Evolutionary conservation across 2,329 filamentous ascomycete genomes (phyloP), one percentile per base, ranked within the genome.

Genomic region (Raffaelea albimanens): DNA sequence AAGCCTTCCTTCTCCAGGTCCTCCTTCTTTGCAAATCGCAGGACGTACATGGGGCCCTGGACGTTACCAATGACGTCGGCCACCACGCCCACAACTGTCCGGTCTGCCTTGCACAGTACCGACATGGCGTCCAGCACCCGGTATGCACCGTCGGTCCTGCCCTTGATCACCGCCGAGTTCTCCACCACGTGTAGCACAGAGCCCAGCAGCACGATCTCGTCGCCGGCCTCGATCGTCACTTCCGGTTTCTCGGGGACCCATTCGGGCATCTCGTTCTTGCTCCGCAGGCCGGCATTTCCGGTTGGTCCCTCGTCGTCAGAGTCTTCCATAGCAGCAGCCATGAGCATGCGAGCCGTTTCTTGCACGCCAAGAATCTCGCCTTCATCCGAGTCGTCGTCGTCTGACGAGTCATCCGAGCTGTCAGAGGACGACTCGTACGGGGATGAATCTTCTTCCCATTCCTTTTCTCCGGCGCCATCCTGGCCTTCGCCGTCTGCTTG

Each of bases 21-120:
- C 7, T 80, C 76, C 1, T 77, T 69, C 43, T 77, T 82, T 16
- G 76, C 73, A 61, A 94, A 95, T 34, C 80, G 77, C 10, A 96
- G 78, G 1, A 85, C 85, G 67, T 97, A 98, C 56, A 90, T 72
- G 9, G 93, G 93, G 56, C 88, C 82, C 53, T 88, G 78, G 3
- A 96, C 88, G 58, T 86, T 80, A 42, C 91, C 93, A 45, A 97
- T 76, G 5, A 87, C 86, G 58, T 97, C 91, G 4, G 82, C 75
- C n/a, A 97, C 77, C 18, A 78, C 83, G 21, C 90, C 93, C 46
- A 96, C 76, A 23, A 96, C 77, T 19, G 75, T 77, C 45, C 88
- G 76, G 56, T 93, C 78, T 53, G 78, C 78, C 23, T 82, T 79
- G 66, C 88, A 96, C 23, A 98, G 75, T 3, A 94, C 77, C 0